phyloP scores from a whole-genome alignment of 805 yeast species.

The Candida chauliodis region DNA sequence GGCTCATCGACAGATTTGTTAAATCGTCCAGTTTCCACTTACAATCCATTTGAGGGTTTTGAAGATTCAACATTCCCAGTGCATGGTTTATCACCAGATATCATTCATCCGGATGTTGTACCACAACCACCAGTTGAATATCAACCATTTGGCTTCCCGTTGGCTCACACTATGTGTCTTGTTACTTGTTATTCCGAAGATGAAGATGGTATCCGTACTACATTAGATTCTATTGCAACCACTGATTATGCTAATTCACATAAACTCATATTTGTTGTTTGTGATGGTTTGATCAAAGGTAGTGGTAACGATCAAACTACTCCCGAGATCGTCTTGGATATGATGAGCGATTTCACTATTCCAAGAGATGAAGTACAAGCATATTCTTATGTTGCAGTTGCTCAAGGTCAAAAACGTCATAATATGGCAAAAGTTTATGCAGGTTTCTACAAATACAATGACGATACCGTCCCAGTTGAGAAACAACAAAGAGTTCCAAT shows the following conservation, averaged over 20 bases:
- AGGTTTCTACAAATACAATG: conserved; percentile 87
- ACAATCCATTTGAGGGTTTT: conserved; percentile 30
- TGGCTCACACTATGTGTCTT: conserved; percentile 41
- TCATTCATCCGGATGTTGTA: conserved; percentile 72
- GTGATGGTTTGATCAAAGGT: conserved; percentile 95
- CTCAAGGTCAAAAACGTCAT: conserved; percentile 90
- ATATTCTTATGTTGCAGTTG: conserved; percentile 90
- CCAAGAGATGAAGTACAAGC: conserved; percentile 76
- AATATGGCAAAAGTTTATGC: conserved; percentile 97
- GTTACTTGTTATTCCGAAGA: conserved; percentile 97
- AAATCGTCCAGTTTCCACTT: conserved; percentile 24
- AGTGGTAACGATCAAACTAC: conserved; percentile 86
- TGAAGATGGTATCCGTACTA: conserved; percentile 77
- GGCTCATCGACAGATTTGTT: conserved; percentile 34
- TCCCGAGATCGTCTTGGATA: conserved; percentile 80
- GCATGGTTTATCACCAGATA: conserved; percentile 51
- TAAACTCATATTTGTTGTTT: conserved; percentile 75
- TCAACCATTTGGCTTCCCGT: conserved; percentile 84
- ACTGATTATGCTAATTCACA: conserved; percentile 96
- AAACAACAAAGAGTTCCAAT: conserved; percentile 86
- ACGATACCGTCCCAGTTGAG: conserved; percentile 66
- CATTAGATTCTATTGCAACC: conserved; percentile 89
- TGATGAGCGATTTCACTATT: conserved; percentile 72
- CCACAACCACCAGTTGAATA: conserved; percentile 89
- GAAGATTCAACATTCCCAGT: conserved; percentile 31